phyloP scores from a whole-genome alignment of 163 green algal genomes.

The Volvox carteri region DNA sequence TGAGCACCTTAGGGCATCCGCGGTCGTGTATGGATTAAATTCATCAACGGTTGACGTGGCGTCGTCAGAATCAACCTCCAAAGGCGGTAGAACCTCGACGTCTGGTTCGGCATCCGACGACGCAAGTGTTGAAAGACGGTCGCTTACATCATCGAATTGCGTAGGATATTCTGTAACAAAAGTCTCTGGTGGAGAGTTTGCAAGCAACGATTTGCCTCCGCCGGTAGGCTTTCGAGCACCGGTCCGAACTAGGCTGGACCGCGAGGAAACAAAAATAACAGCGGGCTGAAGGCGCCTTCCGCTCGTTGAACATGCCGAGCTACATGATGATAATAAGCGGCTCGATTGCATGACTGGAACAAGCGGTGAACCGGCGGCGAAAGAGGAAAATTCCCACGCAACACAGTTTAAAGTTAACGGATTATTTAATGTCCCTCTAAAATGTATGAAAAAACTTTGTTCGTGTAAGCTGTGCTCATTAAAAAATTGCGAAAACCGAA shows the following conservation, averaged over 20 bases:
- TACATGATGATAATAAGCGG: constrained; percentile 30
- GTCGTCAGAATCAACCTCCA: background rate
- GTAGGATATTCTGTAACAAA: constrained; percentile 41
- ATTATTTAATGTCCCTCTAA: background rate
- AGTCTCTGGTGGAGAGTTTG: constrained; percentile 2
- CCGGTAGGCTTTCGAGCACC: background rate
- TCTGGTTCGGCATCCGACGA: constrained; percentile 41
- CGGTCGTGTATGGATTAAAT: constrained; percentile 64
- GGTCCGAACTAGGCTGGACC: background rate
- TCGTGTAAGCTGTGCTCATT: no score
- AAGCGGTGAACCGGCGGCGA: background rate
- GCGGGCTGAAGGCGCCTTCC: background rate
- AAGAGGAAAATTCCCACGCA: background rate
- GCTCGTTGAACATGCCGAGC: constrained; percentile 34
- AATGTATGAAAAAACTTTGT: no score
- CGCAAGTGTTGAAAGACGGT: constrained; percentile 2
- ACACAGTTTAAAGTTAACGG: background rate
- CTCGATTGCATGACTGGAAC: constrained; percentile 8
- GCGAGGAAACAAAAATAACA: background rate
- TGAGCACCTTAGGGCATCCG: constrained; percentile 64
- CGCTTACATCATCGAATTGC: constrained; percentile 12
- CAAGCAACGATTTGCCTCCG: constrained; percentile 1
- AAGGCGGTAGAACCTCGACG: constrained; percentile 33
- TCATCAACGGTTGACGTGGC: constrained; percentile 48
- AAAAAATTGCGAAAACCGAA: background rate